phyloP scores from a whole-genome alignment of 176 grass and related monocot genomes.

The Triticum urartu region DNA sequence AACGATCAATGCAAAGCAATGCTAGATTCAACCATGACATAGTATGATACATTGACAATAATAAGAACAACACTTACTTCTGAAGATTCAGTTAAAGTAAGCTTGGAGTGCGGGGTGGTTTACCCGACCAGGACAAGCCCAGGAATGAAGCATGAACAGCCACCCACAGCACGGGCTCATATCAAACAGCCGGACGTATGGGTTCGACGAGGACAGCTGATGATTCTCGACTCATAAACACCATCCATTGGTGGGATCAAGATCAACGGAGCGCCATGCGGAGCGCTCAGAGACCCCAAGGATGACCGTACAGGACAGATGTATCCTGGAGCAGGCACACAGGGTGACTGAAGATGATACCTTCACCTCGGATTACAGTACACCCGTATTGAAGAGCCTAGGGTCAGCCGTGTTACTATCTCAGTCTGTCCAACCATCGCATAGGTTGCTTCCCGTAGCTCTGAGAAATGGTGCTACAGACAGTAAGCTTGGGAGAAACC shows the following conservation, averaged over 20 bases:
- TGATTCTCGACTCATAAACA: neutral
- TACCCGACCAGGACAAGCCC: slow-evolving; percentile 28
- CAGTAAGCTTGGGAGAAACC: neutral
- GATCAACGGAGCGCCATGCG: neutral
- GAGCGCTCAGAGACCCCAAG: neutral
- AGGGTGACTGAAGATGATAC: too few species aligned
- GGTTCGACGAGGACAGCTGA: neutral
- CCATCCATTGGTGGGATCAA: neutral
- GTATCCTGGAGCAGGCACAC: too few species aligned
- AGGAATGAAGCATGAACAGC: slow-evolving; percentile 4
- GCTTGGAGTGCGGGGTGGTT: neutral
- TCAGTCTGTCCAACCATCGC: neutral
- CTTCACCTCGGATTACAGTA: neutral
- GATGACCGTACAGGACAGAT: too few species aligned
- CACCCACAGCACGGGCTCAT: slow-evolving; percentile 1
- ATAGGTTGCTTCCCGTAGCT: neutral
- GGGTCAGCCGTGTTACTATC: neutral
- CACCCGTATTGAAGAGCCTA: neutral
- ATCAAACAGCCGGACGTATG: too few species aligned
- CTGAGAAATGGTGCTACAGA: neutral
- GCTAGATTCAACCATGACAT: neutral
- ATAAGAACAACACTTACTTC: neutral
- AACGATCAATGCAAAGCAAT: neutral
- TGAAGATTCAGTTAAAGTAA: neutral
- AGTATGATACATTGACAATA: neutral